Evolutionary conservation across 75 land plant species (phyloP).

Genomic region (Sequoia sempervirens): DNA sequence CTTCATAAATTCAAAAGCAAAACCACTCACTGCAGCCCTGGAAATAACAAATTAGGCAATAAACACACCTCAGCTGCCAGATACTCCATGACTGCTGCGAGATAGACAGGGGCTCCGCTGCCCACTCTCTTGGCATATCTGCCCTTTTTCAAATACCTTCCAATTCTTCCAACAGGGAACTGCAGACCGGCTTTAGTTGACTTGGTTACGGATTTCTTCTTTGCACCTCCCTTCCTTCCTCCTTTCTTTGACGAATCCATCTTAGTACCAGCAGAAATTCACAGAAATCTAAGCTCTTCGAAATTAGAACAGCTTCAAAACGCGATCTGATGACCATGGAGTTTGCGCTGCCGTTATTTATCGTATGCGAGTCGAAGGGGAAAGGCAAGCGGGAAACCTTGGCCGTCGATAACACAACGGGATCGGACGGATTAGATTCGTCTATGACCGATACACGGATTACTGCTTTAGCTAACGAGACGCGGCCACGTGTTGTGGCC

Average conservation of each 20-base stretch:
- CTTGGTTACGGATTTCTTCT: constrained; percentile 23
- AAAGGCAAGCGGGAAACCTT: neutral
- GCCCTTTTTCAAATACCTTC: constrained; percentile 35
- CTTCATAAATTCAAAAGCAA: neutral
- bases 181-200: constrained; percentile 16
- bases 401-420: neutral
- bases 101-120: constrained; percentile 37
- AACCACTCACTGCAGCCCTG: rapidly evolving
- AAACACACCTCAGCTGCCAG: constrained; percentile 7
- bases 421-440: neutral
- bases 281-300: neutral
- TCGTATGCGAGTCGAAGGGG: neutral
- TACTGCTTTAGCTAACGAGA: neutral
- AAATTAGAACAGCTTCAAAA: neutral
- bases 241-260: constrained; percentile 8
- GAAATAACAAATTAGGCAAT: neutral
- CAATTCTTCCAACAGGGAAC: constrained; percentile 29
- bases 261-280: neutral
- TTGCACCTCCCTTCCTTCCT: constrained; percentile 25
- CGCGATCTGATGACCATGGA: neutral
- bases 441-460: neutral
- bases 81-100: constrained; percentile 17
- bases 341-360: neutral
- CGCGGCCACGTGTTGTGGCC: neutral
- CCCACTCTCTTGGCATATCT: constrained; percentile 36